phyloP scores from a whole-genome alignment of 306 rosid genomes.

The Corylus americana region DNA sequence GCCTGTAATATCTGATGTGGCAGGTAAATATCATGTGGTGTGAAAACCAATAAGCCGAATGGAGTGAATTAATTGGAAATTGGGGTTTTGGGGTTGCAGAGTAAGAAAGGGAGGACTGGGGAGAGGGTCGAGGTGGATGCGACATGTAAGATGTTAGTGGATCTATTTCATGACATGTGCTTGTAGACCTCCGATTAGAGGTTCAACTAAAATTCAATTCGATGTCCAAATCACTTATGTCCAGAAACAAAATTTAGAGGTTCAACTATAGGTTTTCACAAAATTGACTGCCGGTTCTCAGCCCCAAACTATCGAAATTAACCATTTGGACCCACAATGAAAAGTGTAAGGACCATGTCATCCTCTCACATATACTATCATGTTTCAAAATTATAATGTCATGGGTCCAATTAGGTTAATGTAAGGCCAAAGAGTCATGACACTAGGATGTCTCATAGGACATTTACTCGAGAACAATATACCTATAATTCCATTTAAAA shows the following conservation, averaged over 20 bases:
- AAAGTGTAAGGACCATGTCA: background rate
- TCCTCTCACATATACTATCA: background rate
- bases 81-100: background rate
- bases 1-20: too few relatives aligned
- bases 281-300: background rate
- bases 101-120: too few relatives aligned
- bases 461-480: background rate
- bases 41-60: too few relatives aligned
- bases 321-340: constrained; percentile 11
- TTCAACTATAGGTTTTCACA: background rate
- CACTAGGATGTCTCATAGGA: background rate
- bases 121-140: background rate
- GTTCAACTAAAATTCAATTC: background rate
- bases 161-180: background rate
- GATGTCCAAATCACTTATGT: background rate
- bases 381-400: background rate
- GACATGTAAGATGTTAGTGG: background rate
- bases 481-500: constrained; percentile 11
- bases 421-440: constrained; percentile 11
- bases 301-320: background rate
- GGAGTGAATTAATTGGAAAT: background rate
- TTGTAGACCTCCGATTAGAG: too few relatives aligned
- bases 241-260: background rate
- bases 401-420: background rate
- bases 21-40: too few relatives aligned